These are phyloP conservation scores for Crotalaria pallida DNA, from an alignment of 306 rosid genomes.

Conservation along the genomic window DNA sequence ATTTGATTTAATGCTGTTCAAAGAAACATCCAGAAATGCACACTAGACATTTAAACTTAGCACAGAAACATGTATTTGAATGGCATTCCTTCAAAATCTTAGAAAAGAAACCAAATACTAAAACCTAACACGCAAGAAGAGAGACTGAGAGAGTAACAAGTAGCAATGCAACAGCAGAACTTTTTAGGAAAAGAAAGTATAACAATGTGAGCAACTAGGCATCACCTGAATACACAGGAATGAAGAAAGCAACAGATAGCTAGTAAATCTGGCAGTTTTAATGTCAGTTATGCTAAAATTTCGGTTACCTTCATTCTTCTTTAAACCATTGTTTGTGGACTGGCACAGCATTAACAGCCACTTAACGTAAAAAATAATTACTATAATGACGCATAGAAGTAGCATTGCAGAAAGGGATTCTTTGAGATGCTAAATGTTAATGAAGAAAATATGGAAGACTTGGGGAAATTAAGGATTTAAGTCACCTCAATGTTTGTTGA, in stretches of 20 bases:
- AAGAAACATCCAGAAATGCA: background rate
- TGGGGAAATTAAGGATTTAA: background rate
- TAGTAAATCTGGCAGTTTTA: background rate
- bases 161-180: background rate
- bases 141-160: background rate
- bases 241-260: background rate
- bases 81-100: background rate
- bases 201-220: background rate
- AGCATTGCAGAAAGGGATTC: background rate
- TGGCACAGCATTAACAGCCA: background rate
- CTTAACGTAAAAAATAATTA: background rate
- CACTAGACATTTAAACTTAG: background rate
- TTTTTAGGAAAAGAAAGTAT: background rate
- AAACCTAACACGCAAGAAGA: background rate
- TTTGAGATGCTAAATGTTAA: background rate
- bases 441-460: background rate
- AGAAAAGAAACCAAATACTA: background rate
- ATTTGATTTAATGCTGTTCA: background rate
- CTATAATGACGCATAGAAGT: background rate
- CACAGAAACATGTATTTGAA: background rate
- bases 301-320: background rate
- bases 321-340: background rate
- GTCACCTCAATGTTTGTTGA: conserved; percentile 61
- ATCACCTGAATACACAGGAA: background rate
- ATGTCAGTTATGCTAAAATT: background rate